phyloP scores from a whole-genome alignment of 176 grass and related monocot genomes.

The Urochloa ruziziensis region DNA sequence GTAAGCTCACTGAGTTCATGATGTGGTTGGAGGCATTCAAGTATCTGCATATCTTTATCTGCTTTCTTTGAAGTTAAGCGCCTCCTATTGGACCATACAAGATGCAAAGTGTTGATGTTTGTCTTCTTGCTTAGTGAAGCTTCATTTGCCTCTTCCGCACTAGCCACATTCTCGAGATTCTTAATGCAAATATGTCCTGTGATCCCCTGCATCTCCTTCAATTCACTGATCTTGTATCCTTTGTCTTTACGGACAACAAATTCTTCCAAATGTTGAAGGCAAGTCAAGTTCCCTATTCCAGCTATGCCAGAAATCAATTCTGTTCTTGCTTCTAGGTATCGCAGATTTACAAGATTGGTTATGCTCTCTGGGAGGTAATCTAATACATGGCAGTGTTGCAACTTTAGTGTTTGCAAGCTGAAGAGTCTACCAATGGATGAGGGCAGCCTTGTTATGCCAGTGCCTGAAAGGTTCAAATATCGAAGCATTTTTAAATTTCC shows the following conservation, averaged over 20 bases:
- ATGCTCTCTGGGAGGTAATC: conserved; percentile 50
- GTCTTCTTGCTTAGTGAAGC: conserved; percentile 50
- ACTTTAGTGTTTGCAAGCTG: conserved; percentile 61
- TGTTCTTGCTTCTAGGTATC: conserved; percentile 54
- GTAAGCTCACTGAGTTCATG: conserved; percentile 56
- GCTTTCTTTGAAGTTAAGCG: conserved; percentile 18
- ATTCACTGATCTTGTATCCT: conserved; percentile 63
- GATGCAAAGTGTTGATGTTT: conserved; percentile 46
- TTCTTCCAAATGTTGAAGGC: conserved; percentile 62
- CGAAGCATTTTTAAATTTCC: conserved; percentile 73
- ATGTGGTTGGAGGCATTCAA: conserved; percentile 58
- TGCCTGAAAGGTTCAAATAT: conserved; percentile 60
- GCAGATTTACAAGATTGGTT: conserved; percentile 56
- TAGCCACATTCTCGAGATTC: conserved; percentile 55
- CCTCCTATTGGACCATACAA: conserved; percentile 51
- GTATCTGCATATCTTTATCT: conserved; percentile 29
- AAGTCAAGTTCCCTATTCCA: conserved; percentile 56
- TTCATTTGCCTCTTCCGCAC: conserved; percentile 44
- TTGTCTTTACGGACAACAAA: conserved; percentile 53
- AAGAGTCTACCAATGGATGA: conserved; percentile 51
- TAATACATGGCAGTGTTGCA: conserved; percentile 47
- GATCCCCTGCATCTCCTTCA: conserved; percentile 50
- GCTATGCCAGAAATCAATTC: conserved; percentile 42
- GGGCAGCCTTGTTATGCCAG: conserved; percentile 48
- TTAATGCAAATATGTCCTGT: conserved; percentile 50